Conservation (phyloP, 2,329 filamentous ascomycete species). For the Neofusicoccum laricinum region DNA sequence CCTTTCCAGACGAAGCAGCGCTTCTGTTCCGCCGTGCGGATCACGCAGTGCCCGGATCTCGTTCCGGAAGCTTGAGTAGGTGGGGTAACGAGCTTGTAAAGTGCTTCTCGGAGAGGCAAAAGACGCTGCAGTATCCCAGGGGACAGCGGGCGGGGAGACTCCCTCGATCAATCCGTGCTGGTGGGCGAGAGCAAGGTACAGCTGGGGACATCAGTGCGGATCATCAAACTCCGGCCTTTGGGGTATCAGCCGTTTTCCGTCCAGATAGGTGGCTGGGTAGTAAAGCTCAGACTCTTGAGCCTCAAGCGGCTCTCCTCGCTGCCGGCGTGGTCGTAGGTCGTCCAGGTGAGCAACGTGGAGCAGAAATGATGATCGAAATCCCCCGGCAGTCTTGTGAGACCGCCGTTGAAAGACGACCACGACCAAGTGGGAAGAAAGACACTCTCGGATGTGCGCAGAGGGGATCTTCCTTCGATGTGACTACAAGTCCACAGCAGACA, state of each 20-base stretch:
- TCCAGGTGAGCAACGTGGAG: background rate
- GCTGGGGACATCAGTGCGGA: background rate
- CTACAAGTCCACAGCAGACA: background rate
- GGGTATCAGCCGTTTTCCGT: background rate
- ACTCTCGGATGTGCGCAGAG: background rate
- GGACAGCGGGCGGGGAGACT: background rate
- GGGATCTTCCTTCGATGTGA: background rate
- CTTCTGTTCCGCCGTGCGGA: background rate
- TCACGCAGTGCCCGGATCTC: background rate
- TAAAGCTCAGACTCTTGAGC: background rate
- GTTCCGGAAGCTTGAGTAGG: background rate
- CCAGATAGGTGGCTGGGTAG: background rate
- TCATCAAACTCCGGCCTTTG: background rate
- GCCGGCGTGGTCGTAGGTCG: background rate
- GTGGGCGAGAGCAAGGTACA: background rate
- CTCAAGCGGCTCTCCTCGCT: background rate
- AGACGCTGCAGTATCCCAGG: background rate
- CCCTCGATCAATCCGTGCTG: background rate
- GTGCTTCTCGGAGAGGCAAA: background rate
- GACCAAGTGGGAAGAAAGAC: background rate
- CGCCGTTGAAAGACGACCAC: background rate
- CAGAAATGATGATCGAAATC: background rate
- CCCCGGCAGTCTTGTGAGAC: background rate
- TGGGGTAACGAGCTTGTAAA: background rate
- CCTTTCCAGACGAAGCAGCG: background rate